Conservation (phyloP, 257 asterid genomes). For the Scutellaria barbata region DNA sequence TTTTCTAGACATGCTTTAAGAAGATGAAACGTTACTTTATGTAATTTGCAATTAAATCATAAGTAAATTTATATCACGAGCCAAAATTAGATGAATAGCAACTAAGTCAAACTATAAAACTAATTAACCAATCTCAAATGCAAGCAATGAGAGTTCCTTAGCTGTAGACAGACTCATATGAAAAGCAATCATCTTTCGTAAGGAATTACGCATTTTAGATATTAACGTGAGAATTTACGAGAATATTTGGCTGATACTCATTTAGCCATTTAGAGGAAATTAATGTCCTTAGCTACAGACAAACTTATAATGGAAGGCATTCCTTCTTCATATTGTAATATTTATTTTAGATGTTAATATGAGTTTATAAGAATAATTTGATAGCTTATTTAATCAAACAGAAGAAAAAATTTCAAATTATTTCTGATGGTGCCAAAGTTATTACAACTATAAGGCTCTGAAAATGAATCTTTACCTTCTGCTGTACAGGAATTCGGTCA, state of each 20-base stretch:
- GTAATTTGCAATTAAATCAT: too few species aligned
- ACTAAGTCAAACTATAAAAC: not conserved
- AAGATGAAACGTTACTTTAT: too few species aligned
- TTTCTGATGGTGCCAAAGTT: slow-evolving; percentile 1
- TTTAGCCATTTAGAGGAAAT: not conserved
- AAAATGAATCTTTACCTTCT: slow-evolving; percentile 62
- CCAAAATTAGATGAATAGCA: not conserved
- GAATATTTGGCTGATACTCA: slow-evolving; percentile 8
- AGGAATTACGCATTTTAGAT: not conserved
- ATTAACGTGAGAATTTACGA: not conserved
- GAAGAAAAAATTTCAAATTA: not conserved
- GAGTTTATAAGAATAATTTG: slow-evolving; percentile 2
- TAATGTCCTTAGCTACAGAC: not conserved
- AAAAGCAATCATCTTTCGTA: not conserved
- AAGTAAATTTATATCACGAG: not conserved
- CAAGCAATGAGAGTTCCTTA: slow-evolving; percentile 16
- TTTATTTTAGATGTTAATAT: too few species aligned
- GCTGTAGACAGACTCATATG: not conserved
- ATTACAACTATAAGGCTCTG: not conserved
- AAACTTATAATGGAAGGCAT: not conserved
- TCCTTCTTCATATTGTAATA: not conserved
- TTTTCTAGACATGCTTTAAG: not conserved
- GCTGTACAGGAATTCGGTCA: slow-evolving; percentile 65
- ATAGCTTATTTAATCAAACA: not conserved
- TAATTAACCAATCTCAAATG: slow-evolving; percentile 10